A percentile compares a stretch with the other conserved stretches of the same genome.
Evolutionary conservation across 1,139 yeast genomes (phyloP).

Genomic region (Pneumocystis murina): DNA sequence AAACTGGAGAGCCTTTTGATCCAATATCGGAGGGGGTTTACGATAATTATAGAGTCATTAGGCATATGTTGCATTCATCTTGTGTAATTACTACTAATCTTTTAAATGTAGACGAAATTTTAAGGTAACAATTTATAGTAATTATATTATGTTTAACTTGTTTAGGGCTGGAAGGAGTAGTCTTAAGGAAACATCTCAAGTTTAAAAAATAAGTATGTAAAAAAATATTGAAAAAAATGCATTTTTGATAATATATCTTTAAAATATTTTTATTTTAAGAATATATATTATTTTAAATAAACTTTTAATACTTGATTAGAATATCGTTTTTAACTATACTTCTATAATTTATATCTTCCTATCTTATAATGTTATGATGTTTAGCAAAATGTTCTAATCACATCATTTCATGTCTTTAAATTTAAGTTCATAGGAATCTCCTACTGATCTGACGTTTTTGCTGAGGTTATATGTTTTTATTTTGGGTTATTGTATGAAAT

Average conservation of each 20-base stretch:
- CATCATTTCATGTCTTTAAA: no score
- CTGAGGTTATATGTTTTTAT: no score
- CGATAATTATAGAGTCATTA: conserved; percentile 86
- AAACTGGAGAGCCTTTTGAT: conserved; percentile 90
- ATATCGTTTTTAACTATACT: no score
- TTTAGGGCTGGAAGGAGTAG: conserved; percentile 1
- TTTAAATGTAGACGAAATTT: conserved; percentile 82
- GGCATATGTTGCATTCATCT: conserved; percentile 86
- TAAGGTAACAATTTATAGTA: conserved; percentile 19
- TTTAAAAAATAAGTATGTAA: neutral
- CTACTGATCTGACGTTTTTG: no score
- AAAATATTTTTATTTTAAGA: neutral
- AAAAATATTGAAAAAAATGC: neutral
- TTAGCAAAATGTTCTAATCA: no score
- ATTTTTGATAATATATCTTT: neutral
- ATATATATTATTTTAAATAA: neutral
- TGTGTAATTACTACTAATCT: conserved; percentile 89
- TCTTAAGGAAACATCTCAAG: neutral
- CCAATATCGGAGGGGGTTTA: conserved; percentile 89
- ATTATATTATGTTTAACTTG: neutral
- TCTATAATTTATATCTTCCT: no score
- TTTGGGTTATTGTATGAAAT: no score
- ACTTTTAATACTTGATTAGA: no score
- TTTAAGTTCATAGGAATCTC: no score
- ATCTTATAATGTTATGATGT: no score